Evolutionary conservation across 176 grass and related monocot species (phyloP).

Genomic region (Ampelocalamus luodianensis): DNA sequence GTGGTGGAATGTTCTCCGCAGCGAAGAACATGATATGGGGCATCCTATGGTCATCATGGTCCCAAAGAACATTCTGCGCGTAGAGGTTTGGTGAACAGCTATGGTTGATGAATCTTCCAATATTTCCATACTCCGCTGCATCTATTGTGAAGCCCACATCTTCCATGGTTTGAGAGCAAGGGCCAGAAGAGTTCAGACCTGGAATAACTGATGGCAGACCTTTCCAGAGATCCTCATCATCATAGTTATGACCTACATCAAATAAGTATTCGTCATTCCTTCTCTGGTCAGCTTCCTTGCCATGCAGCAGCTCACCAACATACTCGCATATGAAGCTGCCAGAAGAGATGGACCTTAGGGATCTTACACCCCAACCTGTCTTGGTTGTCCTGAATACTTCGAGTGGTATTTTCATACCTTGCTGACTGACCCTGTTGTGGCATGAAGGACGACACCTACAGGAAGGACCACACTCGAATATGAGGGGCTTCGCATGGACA

Average conservation of each 20-base stretch:
- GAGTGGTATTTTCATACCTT: conserved; percentile 66
- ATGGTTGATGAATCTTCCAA: conserved; percentile 86
- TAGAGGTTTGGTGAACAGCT: conserved; percentile 84
- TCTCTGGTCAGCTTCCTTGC: conserved; percentile 57
- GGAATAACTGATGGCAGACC: conserved; percentile 36
- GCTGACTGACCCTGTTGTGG: conserved; percentile 74
- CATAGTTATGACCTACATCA: conserved; percentile 64
- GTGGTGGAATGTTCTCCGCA: conserved; percentile 72
- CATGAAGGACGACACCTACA: conserved; percentile 70
- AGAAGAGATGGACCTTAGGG: conserved; percentile 68
- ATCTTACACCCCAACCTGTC: conserved; percentile 83
- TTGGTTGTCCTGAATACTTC: conserved; percentile 73
- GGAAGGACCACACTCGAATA: conserved; percentile 80
- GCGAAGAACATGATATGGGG: conserved; percentile 87
- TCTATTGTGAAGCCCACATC: conserved; percentile 70
- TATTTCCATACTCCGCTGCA: conserved; percentile 60
- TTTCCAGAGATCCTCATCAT: conserved; percentile 46
- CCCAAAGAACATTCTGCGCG: conserved; percentile 74
- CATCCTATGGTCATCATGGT: conserved; percentile 67
- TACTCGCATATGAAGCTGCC: conserved; percentile 86
- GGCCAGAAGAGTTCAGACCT: conserved; percentile 28
- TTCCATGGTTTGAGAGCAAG: conserved; percentile 33
- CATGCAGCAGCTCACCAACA: conserved; percentile 62
- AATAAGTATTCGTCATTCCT: conserved; percentile 76
- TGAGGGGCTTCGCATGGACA: conserved; percentile 59